Evolutionary conservation across 305 asterid genomes (phyloP).

Genomic region (Fraxinus angustifolia): DNA sequence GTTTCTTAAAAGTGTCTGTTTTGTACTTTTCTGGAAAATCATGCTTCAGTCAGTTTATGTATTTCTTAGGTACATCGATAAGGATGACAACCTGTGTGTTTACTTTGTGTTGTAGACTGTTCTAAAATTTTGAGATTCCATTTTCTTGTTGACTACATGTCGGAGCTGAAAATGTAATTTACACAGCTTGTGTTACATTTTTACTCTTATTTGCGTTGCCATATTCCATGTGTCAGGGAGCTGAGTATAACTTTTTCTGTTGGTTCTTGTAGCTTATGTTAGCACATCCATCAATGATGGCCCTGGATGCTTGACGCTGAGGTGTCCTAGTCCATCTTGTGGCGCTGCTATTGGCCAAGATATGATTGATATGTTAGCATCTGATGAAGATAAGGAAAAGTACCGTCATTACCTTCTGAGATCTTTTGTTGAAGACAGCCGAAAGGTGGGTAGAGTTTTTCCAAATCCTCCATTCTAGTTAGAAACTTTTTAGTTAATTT

Average conservation of each 20-base stretch:
- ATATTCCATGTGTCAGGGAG: neutral
- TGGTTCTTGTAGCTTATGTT: conserved; percentile 62
- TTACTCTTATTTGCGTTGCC: conserved; percentile 13
- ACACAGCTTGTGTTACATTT: neutral
- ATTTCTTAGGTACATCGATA: neutral
- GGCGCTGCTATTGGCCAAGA: conserved; percentile 74
- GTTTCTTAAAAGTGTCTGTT: neutral
- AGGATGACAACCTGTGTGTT: neutral
- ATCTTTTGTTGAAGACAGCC: conserved; percentile 81
- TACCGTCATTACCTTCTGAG: conserved; percentile 73
- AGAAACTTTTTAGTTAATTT: neutral
- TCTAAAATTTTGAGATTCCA: neutral
- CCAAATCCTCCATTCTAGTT: conserved; percentile 8
- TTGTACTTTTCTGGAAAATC: neutral
- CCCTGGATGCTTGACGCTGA: conserved; percentile 80
- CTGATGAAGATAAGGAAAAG: conserved; percentile 60
- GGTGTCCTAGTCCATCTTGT: conserved; percentile 87
- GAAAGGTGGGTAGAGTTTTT: conserved; percentile 50
- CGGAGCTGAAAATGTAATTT: conserved; percentile 11
- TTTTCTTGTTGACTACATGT: neutral
- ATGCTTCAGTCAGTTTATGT: neutral
- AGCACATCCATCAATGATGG: conserved; percentile 82
- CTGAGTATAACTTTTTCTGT: conserved; percentile 6
- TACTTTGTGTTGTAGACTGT: neutral
- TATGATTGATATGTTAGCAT: conserved; percentile 50